Base-by-base conservation (phyloP, 2,329 filamentous ascomycete species). In the Fusarium burgessii region DNA sequence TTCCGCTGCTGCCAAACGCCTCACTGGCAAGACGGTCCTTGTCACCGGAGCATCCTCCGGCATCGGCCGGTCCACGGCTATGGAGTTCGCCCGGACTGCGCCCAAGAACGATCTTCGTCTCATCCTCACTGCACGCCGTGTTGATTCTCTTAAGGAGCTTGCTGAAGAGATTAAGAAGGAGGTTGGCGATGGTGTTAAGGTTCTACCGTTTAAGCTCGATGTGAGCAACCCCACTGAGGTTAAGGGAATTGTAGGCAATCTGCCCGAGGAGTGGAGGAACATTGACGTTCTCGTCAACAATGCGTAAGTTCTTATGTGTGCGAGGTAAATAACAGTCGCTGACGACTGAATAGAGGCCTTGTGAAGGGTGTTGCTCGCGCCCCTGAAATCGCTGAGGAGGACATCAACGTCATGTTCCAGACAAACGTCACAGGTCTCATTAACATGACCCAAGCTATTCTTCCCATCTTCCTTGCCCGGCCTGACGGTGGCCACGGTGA, bases 391-490 rank as follows among this genome's bases (percentile, higher is more conserved):
- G 87, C 86, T 18, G 87, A 93, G 76, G 90, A 91, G 63, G 95
- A 99, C 82, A 92, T 98, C 76, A 87, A 92, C 76, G 78, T 91
- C 80, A 98, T 98, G 94, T 93, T 98, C 79, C 84, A 88, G 49
- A 98, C 96, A 63, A 99, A 99, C 80, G 95, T 98, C 56, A 96
- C 92, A 4, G 96, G 96, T 32, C 86, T 99, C 36, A 96, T 99
- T 84, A 93, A 95, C 85, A 93, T 98, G 92, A 98, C 96, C 1
- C 96, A 99, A 85, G 93, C 93, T 47, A 86, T 98, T 43, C 82
- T 98, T 20, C 90, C 93, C 56, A 90, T 94, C 79, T 97, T 95
- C 86, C 92, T 94, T 81, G 85, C 88, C 75, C 93, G 88, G 81
- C 89, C 83, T 78, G 87, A 95, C 61, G 91, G 92, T 64, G 95